Conservation (phyloP, 768 basidiomycete species). For the Rossbeevera mucosa region DNA sequence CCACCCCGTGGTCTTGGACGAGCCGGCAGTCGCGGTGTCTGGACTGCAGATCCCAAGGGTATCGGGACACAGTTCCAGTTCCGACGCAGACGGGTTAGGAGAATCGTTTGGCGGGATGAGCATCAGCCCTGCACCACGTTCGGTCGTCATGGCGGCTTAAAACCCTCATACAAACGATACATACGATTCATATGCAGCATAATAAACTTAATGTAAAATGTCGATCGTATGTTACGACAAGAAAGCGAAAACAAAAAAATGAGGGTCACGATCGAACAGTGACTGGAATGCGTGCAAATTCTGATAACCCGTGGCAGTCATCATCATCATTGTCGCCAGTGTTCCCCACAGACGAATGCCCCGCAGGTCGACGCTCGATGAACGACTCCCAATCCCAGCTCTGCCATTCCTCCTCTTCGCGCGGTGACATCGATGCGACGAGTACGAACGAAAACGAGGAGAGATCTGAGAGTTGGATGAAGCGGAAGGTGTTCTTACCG, state of each 20-base stretch:
- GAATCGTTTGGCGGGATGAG: slow-evolving; percentile 77
- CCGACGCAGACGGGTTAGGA: slow-evolving; percentile 53
- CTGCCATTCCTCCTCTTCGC: slow-evolving; percentile 20
- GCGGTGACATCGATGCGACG: slow-evolving; percentile 31
- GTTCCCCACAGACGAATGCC: background rate
- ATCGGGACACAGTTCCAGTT: slow-evolving; percentile 13
- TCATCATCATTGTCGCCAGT: background rate
- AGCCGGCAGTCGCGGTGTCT: background rate
- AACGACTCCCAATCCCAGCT: slow-evolving; percentile 22
- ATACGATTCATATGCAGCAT: background rate
- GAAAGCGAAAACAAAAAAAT: background rate
- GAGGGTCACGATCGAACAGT: slow-evolving; percentile 16
- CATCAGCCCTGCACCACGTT: slow-evolving; percentile 58
- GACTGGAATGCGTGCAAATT: slow-evolving; percentile 19
- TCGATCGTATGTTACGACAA: background rate
- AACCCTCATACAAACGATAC: background rate
- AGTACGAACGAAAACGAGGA: slow-evolving; percentile 43
- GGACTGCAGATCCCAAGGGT: slow-evolving; percentile 23
- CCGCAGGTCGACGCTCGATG: background rate
- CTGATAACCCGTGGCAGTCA: slow-evolving; percentile 4
- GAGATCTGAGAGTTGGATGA: slow-evolving; percentile 46
- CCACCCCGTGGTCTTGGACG: slow-evolving; percentile 6
- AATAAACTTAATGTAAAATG: background rate
- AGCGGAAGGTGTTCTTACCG: slow-evolving; percentile 45
- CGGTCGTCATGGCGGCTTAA: slow-evolving; percentile 13